A percentile compares a stretch with the other conserved stretches of the same genome.
Evolutionary conservation across 768 basidiomycete genomes (phyloP).

Genomic region (Tricholomella constricta): DNA sequence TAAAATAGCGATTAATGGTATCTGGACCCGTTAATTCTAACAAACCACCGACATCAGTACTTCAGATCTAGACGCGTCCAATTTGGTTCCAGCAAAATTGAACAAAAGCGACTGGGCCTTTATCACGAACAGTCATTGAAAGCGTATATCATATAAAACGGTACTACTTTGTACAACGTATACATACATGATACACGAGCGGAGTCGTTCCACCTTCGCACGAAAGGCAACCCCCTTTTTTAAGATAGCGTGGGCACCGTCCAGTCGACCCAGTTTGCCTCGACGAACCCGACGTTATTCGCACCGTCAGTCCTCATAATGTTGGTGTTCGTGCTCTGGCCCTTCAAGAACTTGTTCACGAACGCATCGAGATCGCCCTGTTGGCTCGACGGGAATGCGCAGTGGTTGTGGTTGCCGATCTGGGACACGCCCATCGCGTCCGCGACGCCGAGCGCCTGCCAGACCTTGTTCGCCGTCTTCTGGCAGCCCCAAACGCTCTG

Average conservation of each 20-base stretch:
- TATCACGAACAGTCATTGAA: too few species aligned
- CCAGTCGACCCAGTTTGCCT: slow-evolving; percentile 52
- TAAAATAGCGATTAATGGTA: too few species aligned
- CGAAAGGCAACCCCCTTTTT: too few species aligned
- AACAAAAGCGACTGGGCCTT: too few species aligned
- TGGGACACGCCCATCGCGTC: slow-evolving; percentile 55
- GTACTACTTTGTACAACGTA: too few species aligned
- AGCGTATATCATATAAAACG: too few species aligned
- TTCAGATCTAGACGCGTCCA: too few species aligned
- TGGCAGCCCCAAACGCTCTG: slow-evolving; percentile 51
- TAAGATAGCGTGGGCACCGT: slow-evolving; percentile 43
- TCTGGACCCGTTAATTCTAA: too few species aligned
- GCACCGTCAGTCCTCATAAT: slow-evolving; percentile 46
- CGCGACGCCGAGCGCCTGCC: slow-evolving; percentile 48
- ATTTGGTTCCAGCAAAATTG: too few species aligned
- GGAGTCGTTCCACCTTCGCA: too few species aligned
- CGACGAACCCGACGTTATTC: slow-evolving; percentile 40
- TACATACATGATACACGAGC: too few species aligned
- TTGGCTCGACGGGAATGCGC: slow-evolving; percentile 51
- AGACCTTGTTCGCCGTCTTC: slow-evolving; percentile 51
- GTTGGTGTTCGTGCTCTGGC: slow-evolving; percentile 48
- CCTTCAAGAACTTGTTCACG: slow-evolving; percentile 56
- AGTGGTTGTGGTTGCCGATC: slow-evolving; percentile 56
- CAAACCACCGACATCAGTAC: too few species aligned
- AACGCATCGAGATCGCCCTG: slow-evolving; percentile 51